Evolutionary conservation across 2,329 filamentous ascomycete species (phyloP).

Genomic region (Colletotrichum neosansevieriae): DNA sequence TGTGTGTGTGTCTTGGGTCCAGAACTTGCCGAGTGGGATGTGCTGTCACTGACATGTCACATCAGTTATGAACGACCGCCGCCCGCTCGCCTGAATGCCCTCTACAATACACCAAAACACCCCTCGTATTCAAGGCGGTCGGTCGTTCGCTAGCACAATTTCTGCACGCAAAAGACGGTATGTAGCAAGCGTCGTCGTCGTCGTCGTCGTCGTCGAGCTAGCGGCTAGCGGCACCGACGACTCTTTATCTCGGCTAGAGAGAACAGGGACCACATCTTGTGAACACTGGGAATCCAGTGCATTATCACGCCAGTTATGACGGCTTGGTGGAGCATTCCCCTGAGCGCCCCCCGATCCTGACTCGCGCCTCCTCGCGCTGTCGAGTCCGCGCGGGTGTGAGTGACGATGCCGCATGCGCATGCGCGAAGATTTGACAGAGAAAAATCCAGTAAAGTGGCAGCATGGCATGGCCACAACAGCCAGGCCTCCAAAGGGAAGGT

Average conservation of each 20-base stretch:
- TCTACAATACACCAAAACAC: too few relatives aligned
- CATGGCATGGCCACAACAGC: not conserved
- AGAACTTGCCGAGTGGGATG: too few relatives aligned
- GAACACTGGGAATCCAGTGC: slow-evolving; percentile 23
- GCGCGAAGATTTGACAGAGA: not conserved
- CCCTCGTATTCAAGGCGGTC: not conserved
- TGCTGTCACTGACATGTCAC: not conserved
- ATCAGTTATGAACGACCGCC: not conserved
- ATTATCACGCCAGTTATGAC: slow-evolving; percentile 37
- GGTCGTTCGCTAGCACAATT: not conserved
- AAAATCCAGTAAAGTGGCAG: not conserved
- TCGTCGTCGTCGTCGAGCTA: slow-evolving; percentile 18
- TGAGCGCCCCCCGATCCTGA: slow-evolving; percentile 32
- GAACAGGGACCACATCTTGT: not conserved
- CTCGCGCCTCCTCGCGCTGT: slow-evolving; percentile 18
- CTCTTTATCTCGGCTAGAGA: slow-evolving; percentile 16
- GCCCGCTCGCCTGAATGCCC: too few relatives aligned
- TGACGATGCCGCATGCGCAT: too few relatives aligned
- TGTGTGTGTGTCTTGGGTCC: too few relatives aligned
- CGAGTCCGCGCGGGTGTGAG: not conserved
- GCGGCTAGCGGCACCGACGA: slow-evolving; percentile 26
- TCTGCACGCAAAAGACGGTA: not conserved
- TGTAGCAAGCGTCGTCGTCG: slow-evolving; percentile 9
- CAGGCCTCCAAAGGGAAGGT: slow-evolving; percentile 26
- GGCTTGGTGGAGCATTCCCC: slow-evolving; percentile 29